Conservation (phyloP, 2,329 filamentous ascomycete species). For the Acarospora socialis region DNA sequence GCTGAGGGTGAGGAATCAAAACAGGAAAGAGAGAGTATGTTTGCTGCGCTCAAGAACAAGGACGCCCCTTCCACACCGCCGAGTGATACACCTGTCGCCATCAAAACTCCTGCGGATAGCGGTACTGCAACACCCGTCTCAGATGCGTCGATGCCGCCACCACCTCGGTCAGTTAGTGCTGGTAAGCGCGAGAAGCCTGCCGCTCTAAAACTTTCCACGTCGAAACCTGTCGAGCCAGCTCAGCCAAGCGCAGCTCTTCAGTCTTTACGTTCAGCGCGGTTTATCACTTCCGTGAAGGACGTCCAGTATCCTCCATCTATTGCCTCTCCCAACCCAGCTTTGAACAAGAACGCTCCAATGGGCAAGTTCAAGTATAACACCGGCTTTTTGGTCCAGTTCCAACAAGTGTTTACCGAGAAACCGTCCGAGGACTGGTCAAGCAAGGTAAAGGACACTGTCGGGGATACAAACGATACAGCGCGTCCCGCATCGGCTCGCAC, state of each 20-base stretch:
- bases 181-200: conserved; percentile 66
- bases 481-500: conserved; percentile 31
- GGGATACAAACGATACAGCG: conserved; percentile 55
- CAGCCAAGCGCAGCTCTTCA: conserved; percentile 91
- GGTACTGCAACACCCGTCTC: conserved; percentile 32
- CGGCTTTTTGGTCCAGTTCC: conserved; percentile 90
- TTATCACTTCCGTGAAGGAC: conserved; percentile 61
- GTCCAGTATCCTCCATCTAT: conserved; percentile 71
- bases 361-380: conserved; percentile 95
- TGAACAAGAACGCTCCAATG: conserved; percentile 60
- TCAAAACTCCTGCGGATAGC: conserved; percentile 27
- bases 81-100: conserved; percentile 20
- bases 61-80: conserved; percentile 20
- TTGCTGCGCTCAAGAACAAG: conserved; percentile 31
- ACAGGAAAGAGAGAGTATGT: conserved; percentile 23
- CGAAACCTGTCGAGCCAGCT: conserved; percentile 73
- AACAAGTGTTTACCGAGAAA: conserved; percentile 91
- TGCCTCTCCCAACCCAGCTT: conserved; percentile 75
- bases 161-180: conserved; percentile 39
- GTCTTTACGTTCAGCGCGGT: conserved; percentile 79
- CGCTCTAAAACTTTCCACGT: conserved; percentile 76
- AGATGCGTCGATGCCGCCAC: conserved; percentile 33
- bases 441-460: conserved; percentile 72
- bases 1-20: conserved; percentile 22
- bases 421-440: conserved; percentile 86